These are phyloP conservation scores for Thalassiosira ordinaria DNA, from an alignment of 352 stramenopile species.

Conservation along the genomic window DNA sequence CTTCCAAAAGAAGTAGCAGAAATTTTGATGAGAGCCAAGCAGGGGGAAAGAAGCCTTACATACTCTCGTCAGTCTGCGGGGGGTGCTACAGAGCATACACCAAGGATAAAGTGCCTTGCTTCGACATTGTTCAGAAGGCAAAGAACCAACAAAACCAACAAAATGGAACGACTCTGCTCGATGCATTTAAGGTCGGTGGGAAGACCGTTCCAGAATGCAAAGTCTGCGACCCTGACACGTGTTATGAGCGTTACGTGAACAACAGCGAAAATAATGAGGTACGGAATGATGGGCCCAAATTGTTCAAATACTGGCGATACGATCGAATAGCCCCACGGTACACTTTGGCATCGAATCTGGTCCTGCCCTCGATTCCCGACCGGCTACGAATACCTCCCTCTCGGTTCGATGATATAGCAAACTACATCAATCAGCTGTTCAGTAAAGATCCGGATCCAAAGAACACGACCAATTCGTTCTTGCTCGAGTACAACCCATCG, in stretches of 20 bases:
- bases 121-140: neutral
- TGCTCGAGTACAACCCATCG: constrained; percentile 37
- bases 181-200: neutral
- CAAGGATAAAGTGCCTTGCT: neutral
- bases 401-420: neutral
- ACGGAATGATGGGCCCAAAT: neutral
- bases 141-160: neutral
- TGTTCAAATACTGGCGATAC: constrained; percentile 13
- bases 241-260: neutral
- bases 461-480: constrained; percentile 11
- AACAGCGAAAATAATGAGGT: neutral
- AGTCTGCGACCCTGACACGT: neutral
- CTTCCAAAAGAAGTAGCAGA: too few relatives aligned
- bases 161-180: neutral
- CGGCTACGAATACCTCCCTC: neutral
- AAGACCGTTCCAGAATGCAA: neutral
- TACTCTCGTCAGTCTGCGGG: neutral
- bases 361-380: constrained; percentile 1
- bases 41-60: neutral
- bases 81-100: neutral
- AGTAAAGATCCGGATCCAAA: neutral
- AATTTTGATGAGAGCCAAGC: too few relatives aligned
- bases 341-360: neutral
- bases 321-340: neutral
- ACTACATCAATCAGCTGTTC: neutral